A percentile compares a stretch with the other conserved stretches of the same genome.
Evolutionary conservation across 2,329 filamentous ascomycete genomes (phyloP).

Genomic region (Aspergillus tamarii): DNA sequence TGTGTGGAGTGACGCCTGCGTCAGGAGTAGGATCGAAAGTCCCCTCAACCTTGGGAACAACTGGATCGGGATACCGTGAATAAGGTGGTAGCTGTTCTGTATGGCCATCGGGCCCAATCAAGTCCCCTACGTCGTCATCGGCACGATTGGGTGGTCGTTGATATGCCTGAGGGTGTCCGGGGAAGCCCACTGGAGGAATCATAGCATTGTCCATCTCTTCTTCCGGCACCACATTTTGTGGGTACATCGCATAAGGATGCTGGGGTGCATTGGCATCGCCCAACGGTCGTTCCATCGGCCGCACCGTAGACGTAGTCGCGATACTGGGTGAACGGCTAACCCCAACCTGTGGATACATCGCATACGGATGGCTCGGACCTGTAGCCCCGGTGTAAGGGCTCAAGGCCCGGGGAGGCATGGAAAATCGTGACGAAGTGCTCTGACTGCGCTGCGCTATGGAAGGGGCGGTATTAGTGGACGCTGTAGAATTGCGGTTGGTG

Average conservation of each 20-base stretch:
- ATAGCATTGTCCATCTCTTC: constrained; percentile 52
- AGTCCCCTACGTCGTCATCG: constrained; percentile 82
- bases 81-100: constrained; percentile 92
- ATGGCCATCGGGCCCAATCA: constrained; percentile 86
- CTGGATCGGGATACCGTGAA: constrained; percentile 81
- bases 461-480: constrained; percentile 33
- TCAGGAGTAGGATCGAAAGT: constrained; percentile 27
- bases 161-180: constrained; percentile 67
- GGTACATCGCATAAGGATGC: constrained; percentile 85
- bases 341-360: constrained; percentile 76
- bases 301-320: constrained; percentile 71
- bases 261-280: constrained; percentile 68
- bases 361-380: constrained; percentile 81
- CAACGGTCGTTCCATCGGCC: constrained; percentile 61
- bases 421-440: constrained; percentile 50
- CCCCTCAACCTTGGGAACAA: constrained; percentile 59
- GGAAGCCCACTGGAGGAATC: constrained; percentile 71
- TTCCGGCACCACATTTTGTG: constrained; percentile 72
- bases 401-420: constrained; percentile 51
- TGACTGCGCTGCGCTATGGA: constrained; percentile 45
- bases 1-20: constrained; percentile 50
- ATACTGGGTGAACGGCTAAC: constrained; percentile 64
- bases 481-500: constrained; percentile 36
- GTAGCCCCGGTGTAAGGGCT: constrained; percentile 71
- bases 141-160: constrained; percentile 66